These are phyloP conservation scores for Musa acuminata DNA, from an alignment of 176 grass and related monocot genomes.

Conservation along the genomic window DNA sequence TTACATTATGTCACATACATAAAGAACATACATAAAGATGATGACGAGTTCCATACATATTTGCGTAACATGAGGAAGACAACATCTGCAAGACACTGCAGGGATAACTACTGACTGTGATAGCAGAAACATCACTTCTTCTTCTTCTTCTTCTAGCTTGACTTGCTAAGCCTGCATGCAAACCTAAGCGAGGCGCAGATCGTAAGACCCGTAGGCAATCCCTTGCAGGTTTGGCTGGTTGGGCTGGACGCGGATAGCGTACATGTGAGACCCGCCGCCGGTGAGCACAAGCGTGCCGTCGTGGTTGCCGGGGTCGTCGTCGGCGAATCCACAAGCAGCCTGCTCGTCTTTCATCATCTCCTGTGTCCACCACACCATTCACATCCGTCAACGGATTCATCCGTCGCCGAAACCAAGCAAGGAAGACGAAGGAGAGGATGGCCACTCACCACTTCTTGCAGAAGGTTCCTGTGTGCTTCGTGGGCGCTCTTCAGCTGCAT, in stretches of 20 bases:
- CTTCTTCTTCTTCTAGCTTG: no score
- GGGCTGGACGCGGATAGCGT: constrained; percentile 6
- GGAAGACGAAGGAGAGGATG: not conserved
- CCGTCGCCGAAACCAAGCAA: no score
- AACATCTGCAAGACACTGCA: no score
- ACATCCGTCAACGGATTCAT: no score
- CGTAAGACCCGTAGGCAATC: not conserved
- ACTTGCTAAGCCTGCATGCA: no score
- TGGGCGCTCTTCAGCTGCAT: constrained; percentile 12
- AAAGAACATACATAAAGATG: no score
- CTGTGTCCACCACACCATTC: not conserved
- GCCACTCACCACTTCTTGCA: not conserved
- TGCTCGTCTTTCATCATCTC: constrained; percentile 3
- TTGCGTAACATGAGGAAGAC: no score
- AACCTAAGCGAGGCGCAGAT: not conserved
- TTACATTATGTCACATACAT: no score
- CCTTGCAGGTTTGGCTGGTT: constrained; percentile 8
- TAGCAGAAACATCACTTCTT: no score
- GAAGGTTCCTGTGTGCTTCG: constrained; percentile 5
- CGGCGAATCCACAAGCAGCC: not conserved
- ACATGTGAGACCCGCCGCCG: constrained; percentile 1
- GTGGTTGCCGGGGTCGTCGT: not conserved
- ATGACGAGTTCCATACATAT: no score
- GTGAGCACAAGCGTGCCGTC: not conserved
- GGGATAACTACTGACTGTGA: no score